A percentile compares a stretch with the other conserved stretches of the same genome.
Evolutionary conservation across 768 basidiomycete genomes (phyloP).

Genomic region (Leccinum olivaceopallidum): DNA sequence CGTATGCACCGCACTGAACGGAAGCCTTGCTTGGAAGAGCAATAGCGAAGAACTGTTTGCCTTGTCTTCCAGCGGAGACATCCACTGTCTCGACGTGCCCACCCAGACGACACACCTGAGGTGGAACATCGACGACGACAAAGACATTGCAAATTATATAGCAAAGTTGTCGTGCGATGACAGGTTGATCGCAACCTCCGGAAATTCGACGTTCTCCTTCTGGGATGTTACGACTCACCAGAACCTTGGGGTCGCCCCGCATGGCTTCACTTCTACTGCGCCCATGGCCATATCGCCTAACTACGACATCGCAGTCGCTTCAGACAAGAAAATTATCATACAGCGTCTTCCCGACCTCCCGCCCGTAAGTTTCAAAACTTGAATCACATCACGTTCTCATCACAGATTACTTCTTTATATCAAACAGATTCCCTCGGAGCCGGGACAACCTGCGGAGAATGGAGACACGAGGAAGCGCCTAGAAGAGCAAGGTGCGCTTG

Average conservation of each 20-base stretch:
- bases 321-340: background rate
- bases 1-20: background rate
- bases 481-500: background rate
- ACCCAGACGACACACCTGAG: background rate
- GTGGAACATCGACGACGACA: background rate
- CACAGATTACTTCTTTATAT: background rate
- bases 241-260: background rate
- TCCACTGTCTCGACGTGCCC: background rate
- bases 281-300: background rate
- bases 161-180: background rate
- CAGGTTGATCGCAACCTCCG: background rate
- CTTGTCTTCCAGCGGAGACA: background rate
- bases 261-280: background rate
- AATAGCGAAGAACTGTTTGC: background rate
- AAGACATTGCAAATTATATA: background rate
- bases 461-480: background rate
- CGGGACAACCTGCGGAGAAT: background rate
- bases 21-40: background rate
- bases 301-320: background rate
- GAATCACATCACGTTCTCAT: background rate
- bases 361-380: background rate
- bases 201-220: background rate
- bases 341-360: background rate
- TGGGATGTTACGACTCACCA: background rate
- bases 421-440: background rate